Evolutionary conservation across 2,329 filamentous ascomycete species (phyloP).

Genomic region (Calonectria naviculata): DNA sequence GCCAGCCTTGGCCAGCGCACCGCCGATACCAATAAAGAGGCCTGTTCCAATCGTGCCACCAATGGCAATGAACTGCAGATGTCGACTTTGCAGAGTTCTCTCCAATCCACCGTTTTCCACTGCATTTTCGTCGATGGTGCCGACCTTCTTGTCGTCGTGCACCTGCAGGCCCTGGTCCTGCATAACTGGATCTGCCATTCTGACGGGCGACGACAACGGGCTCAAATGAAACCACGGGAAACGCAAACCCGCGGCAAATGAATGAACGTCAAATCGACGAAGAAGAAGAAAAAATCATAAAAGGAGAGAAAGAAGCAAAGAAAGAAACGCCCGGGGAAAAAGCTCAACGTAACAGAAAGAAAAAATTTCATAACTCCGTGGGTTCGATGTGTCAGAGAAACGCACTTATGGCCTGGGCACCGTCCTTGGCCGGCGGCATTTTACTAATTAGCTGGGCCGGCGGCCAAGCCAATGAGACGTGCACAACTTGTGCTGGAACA

Average conservation of each 20-base stretch:
- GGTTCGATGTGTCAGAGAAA: conserved; percentile 11
- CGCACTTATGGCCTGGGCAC: neutral
- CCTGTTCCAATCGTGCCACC: conserved; percentile 16
- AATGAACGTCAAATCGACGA: neutral
- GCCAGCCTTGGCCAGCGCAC: conserved; percentile 12
- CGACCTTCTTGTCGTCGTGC: neutral
- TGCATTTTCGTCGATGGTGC: neutral
- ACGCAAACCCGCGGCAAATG: neutral
- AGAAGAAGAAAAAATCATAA: neutral
- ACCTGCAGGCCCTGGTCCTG: neutral
- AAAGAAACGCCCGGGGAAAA: neutral
- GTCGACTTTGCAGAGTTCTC: conserved; percentile 12
- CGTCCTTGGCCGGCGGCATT: neutral
- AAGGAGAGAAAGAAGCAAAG: neutral
- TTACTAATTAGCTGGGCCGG: neutral
- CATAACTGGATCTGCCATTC: neutral
- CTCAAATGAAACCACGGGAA: neutral
- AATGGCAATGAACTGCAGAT: conserved; percentile 16
- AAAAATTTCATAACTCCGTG: neutral
- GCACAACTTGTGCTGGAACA: neutral
- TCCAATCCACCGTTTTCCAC: neutral
- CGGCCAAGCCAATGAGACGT: neutral
- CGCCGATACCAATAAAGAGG: conserved; percentile 13
- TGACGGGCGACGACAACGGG: neutral
- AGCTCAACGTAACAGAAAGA: neutral